Evolutionary conservation across 2,329 filamentous ascomycete species (phyloP).

Genomic region (Ophiosphaerella herpotricha): DNA sequence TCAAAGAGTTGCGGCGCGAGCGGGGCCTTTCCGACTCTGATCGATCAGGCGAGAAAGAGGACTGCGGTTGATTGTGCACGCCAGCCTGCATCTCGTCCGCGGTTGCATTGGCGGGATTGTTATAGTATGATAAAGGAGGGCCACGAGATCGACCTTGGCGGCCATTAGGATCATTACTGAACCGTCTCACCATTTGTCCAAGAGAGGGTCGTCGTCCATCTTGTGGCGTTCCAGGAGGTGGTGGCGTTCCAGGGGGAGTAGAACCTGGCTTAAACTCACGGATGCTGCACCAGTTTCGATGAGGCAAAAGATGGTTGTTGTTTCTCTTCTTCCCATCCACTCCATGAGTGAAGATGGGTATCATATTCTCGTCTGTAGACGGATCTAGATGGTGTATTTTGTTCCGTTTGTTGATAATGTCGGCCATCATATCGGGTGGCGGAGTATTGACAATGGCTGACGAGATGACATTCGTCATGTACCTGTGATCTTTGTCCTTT

Average conservation of each 20-base stretch:
- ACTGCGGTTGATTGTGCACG: conserved; percentile 30
- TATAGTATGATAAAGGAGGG: conserved; percentile 46
- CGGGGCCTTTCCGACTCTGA: conserved; percentile 33
- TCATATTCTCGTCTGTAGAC: conserved; percentile 92
- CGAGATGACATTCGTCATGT: conserved; percentile 95
- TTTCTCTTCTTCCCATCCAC: conserved; percentile 88
- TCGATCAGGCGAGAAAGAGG: conserved; percentile 44
- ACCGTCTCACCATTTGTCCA: conserved; percentile 49
- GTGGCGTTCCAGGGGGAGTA: conserved; percentile 72
- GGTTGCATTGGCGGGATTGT: conserved; percentile 41
- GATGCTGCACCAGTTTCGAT: conserved; percentile 96
- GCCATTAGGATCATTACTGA: conserved; percentile 37
- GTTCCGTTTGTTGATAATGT: conserved; percentile 92
- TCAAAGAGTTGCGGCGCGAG: conserved; percentile 41
- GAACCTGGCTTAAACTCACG: conserved; percentile 76
- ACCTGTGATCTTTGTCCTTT: conserved; percentile 91
- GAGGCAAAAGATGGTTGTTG: conserved; percentile 85
- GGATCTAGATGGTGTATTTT: conserved; percentile 68
- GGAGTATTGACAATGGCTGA: conserved; percentile 94
- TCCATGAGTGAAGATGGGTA: conserved; percentile 86
- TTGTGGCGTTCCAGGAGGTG: conserved; percentile 34
- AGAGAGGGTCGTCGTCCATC: conserved; percentile 36
- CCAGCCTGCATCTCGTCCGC: conserved; percentile 36
- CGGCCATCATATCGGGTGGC: conserved; percentile 83
- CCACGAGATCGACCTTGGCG: conserved; percentile 34